A percentile compares a stretch with the other conserved stretches of the same genome.
These are phyloP conservation scores for Penicillium sp. DNA, from an alignment of 2,329 filamentous ascomycete genomes.

Conservation along the genomic window DNA sequence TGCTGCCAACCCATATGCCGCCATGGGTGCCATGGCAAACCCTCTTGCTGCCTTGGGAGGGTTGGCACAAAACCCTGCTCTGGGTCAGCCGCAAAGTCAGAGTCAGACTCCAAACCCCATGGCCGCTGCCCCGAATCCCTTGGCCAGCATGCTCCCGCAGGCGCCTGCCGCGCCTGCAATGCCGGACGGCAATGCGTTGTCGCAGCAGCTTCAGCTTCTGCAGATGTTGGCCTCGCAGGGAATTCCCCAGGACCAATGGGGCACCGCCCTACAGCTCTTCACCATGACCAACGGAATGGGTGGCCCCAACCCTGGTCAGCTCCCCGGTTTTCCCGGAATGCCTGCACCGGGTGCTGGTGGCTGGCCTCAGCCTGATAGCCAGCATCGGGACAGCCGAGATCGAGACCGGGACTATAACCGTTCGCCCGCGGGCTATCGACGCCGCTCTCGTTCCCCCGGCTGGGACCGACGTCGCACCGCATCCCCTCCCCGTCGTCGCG, in stretches of 20 bases:
- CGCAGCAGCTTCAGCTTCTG: conserved; percentile 66
- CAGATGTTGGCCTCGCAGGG: conserved; percentile 70
- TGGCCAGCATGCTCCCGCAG: conserved; percentile 42
- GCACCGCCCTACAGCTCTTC: conserved; percentile 50
- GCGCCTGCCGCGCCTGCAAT: conserved; percentile 26
- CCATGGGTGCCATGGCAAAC: conserved; percentile 43
- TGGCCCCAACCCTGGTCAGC: conserved; percentile 30
- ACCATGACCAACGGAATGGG: conserved; percentile 32
- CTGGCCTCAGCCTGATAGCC: conserved; percentile 36
- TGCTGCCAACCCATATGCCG: conserved; percentile 52
- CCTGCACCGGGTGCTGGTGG: conserved; percentile 30
- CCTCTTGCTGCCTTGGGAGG: conserved; percentile 45
- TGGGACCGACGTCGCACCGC: conserved; percentile 64
- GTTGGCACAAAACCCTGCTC: conserved; percentile 32
- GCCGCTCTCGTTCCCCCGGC: conserved; percentile 73
- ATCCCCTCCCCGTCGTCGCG: conserved; percentile 56
- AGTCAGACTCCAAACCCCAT: conserved; percentile 40
- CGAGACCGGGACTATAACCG: conserved; percentile 58
- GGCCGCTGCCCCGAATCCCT: conserved; percentile 35
- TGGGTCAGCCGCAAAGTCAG: conserved; percentile 38
- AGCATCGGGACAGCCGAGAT: conserved; percentile 51
- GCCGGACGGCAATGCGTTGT: conserved; percentile 48
- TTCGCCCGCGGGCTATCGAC: conserved; percentile 57
- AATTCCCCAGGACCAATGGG: conserved; percentile 71
- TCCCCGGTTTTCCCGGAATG: conserved; percentile 28